Percentiles rank a stretch among this genome's conserved stretches.
Conservation (phyloP, 2,329 filamentous ascomycete species). For the Geosmithia putterillii region DNA sequence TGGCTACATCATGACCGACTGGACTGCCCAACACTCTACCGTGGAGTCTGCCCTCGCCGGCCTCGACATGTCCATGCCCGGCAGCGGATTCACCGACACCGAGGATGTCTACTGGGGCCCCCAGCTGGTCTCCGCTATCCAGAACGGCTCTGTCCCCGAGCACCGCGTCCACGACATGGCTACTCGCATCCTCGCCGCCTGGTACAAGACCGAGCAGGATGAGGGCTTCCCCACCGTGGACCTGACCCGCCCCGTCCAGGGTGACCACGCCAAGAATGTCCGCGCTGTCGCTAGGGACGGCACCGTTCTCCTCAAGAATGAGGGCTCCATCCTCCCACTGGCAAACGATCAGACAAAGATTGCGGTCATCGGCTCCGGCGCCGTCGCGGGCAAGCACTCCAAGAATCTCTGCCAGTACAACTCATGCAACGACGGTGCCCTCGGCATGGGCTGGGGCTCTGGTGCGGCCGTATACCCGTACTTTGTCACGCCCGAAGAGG, state of each 20-base stretch:
- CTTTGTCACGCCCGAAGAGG: constrained; percentile 51
- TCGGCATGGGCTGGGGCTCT: constrained; percentile 59
- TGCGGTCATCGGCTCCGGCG: constrained; percentile 50
- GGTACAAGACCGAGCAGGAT: constrained; percentile 46
- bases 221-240: constrained; percentile 37
- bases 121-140: constrained; percentile 37
- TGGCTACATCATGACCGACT: constrained; percentile 50
- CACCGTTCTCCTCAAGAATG: constrained; percentile 59
- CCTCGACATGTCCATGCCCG: constrained; percentile 75
- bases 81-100: constrained; percentile 42
- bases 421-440: constrained; percentile 46
- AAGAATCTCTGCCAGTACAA: constrained; percentile 52
- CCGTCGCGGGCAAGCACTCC: constrained; percentile 46
- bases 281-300: constrained; percentile 40
- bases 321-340: constrained; percentile 41
- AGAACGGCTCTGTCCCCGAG: constrained; percentile 43
- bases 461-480: constrained; percentile 53
- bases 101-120: constrained; percentile 42
- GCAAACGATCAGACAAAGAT: constrained; percentile 29
- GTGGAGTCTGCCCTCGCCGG: constrained; percentile 53
- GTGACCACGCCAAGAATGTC: constrained; percentile 51
- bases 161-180: constrained; percentile 56
- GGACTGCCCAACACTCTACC: constrained; percentile 66
- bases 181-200: constrained; percentile 49
- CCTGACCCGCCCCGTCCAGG: constrained; percentile 40